These are phyloP conservation scores for Phialocephala subalpina DNA, from an alignment of 2,329 filamentous ascomycete species.

Conservation along the genomic window DNA sequence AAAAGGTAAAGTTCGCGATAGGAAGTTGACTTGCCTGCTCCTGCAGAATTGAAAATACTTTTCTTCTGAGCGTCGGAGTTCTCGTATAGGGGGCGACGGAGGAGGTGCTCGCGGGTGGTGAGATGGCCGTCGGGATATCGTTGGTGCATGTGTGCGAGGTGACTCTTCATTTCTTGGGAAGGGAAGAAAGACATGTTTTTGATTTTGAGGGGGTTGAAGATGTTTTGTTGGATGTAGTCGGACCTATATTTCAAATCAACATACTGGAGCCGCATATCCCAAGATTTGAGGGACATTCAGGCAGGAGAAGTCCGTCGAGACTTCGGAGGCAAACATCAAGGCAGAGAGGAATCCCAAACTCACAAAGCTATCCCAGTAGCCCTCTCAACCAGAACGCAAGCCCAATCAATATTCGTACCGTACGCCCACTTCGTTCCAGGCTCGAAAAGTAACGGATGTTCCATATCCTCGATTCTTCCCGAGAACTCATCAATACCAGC, in stretches of 20 bases:
- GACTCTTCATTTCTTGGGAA: conserved; percentile 57
- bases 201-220: conserved; percentile 54
- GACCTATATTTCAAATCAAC: conserved; percentile 38
- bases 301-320: too few relatives aligned
- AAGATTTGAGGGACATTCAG: too few relatives aligned
- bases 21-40: too few relatives aligned
- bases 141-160: conserved; percentile 63
- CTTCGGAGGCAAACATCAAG: too few relatives aligned
- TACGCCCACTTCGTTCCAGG: conserved; percentile 71
- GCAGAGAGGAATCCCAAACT: too few relatives aligned
- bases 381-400: conserved; percentile 57
- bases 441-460: conserved; percentile 61
- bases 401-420: conserved; percentile 63
- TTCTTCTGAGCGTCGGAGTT: conserved; percentile 19
- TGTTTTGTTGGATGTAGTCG: conserved; percentile 56
- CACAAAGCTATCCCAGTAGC: conserved; percentile 43
- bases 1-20: too few relatives aligned
- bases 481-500: conserved; percentile 37
- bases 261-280: too few relatives aligned
- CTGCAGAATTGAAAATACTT: conserved; percentile 62
- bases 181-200: conserved; percentile 37
- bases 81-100: conserved; percentile 24
- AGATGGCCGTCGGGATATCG: conserved; percentile 53
- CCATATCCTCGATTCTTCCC: conserved; percentile 32
- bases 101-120: conserved; percentile 28